Conservation (phyloP, 2,329 filamentous ascomycete species). For the Verticillium longisporum region DNA sequence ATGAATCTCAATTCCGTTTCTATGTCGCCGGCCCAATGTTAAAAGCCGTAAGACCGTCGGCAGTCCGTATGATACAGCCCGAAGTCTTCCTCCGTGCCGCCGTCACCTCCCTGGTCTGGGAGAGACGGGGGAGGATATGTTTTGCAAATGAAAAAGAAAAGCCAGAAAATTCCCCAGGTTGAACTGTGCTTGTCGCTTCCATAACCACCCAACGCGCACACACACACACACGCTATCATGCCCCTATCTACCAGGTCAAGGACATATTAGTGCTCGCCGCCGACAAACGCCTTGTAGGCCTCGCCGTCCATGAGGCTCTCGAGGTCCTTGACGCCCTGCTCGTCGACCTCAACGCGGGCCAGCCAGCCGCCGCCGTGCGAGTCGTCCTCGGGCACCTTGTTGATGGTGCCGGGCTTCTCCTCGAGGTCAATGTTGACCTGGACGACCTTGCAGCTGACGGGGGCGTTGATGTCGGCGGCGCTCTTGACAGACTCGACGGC, state of each 20-base stretch:
- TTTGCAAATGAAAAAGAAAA: constrained; percentile 3
- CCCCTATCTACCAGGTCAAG: background rate
- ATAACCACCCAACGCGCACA: background rate
- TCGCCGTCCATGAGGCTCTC: constrained; percentile 70
- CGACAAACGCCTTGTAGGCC: constrained; percentile 71
- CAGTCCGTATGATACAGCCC: constrained; percentile 6
- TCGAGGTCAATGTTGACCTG: constrained; percentile 70
- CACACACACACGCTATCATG: no score
- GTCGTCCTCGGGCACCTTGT: constrained; percentile 79
- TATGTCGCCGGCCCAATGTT: background rate
- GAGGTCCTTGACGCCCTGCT: constrained; percentile 58
- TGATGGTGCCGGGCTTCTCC: constrained; percentile 81
- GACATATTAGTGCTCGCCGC: constrained; percentile 28
- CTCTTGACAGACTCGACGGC: constrained; percentile 98
- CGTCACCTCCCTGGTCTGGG: background rate
- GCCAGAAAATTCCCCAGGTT: constrained; percentile 5
- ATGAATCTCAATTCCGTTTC: background rate
- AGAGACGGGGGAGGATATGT: no score
- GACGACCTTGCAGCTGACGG: constrained; percentile 69
- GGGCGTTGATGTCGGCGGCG: constrained; percentile 93
- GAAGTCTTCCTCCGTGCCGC: background rate
- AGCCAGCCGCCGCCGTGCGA: constrained; percentile 80
- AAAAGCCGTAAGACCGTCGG: background rate
- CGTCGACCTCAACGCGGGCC: constrained; percentile 73
- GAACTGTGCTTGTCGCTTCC: constrained; percentile 7